Base-by-base conservation (phyloP, 2,329 filamentous ascomycete species). In the Microdochium bolleyi region DNA sequence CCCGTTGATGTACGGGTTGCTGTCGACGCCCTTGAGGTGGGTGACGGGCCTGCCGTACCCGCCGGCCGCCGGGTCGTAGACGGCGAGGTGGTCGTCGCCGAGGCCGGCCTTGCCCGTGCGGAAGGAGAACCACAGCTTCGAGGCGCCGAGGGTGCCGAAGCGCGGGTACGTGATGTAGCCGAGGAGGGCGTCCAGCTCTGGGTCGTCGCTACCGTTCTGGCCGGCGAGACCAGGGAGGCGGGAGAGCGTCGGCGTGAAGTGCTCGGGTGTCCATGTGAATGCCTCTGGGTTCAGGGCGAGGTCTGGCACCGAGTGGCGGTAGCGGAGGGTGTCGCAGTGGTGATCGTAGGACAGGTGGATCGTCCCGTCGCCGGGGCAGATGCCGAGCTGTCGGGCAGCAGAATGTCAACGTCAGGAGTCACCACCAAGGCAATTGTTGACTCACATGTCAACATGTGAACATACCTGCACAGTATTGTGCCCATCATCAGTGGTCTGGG, bases 311-410 rank as follows among this genome's bases (percentile, higher is more conserved):
- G 71, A 73, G 55, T 67, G 57, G 14, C 71, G 68, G 58, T 73
- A 73, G 41, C 67, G 63, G 30, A 74, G 54, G 24, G 63, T 66
- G 54, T 73, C 71, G 54, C 70, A 73, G 55, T 79, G 75, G 55
- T 78, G 76, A 52, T 79, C 76, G 56, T 77, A 79, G 8, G 73
- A 74, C 3, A 79, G 60, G 54, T 79, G 76, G 24, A 79, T 76
- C n/a, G 72, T 77, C 48, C 76, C 76, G 54, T 79, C 76, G 1
- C 71, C 74, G 3, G 66, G 62, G 48, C 70, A 76, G 46, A 78
- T 73, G 2, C 76, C 76, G 56, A 79, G 57, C 64, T 67, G n/a
- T n/a, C n/a, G n/a, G n/a, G n/a, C n/a, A n/a, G n/a, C n/a, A n/a
- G n/a, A n/a, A n/a, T n/a, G n/a, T n/a, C n/a, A n/a, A n/a, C 22